phyloP scores from a whole-genome alignment of 192 early-diverging fungal species.

The Diversispora eburnea region DNA sequence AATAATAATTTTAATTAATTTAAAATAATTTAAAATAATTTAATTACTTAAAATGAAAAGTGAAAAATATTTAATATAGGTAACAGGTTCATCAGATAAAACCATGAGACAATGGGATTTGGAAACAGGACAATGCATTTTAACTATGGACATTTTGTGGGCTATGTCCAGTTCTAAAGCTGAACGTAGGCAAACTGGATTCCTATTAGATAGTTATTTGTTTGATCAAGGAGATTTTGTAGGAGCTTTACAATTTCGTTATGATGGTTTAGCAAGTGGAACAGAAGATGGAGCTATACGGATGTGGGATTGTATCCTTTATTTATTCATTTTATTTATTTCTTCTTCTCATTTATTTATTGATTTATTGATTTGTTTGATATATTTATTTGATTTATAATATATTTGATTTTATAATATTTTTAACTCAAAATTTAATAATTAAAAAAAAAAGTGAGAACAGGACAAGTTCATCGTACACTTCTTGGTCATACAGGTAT shows the following conservation, averaged over 20 bases:
- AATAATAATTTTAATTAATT: conserved; percentile 28
- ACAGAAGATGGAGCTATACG: conserved; percentile 68
- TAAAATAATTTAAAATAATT: conserved; percentile 36
- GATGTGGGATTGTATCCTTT: conserved; percentile 68
- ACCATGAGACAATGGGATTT: conserved; percentile 81
- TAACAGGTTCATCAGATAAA: conserved; percentile 71
- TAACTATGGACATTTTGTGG: conserved; percentile 70
- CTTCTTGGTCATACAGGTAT: conserved; percentile 61
- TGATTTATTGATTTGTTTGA: background rate
- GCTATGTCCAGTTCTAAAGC: conserved; percentile 38
- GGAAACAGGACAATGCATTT: conserved; percentile 57
- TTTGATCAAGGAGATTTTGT: conserved; percentile 49
- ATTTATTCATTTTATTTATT: too few species aligned
- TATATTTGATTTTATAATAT: background rate
- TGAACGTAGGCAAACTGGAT: conserved; percentile 27
- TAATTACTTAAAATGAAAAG: conserved; percentile 36
- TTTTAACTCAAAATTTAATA: background rate
- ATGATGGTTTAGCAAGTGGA: conserved; percentile 69
- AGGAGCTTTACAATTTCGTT: conserved; percentile 70
- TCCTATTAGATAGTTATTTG: conserved; percentile 32
- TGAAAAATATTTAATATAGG: conserved; percentile 33
- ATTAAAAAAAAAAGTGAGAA: conserved; percentile 47
- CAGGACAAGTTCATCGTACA: conserved; percentile 70
- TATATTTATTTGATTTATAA: background rate
- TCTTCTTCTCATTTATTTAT: background rate